Conservation (phyloP, 352 stramenopile species). For the Phytophthora colocasiae region DNA sequence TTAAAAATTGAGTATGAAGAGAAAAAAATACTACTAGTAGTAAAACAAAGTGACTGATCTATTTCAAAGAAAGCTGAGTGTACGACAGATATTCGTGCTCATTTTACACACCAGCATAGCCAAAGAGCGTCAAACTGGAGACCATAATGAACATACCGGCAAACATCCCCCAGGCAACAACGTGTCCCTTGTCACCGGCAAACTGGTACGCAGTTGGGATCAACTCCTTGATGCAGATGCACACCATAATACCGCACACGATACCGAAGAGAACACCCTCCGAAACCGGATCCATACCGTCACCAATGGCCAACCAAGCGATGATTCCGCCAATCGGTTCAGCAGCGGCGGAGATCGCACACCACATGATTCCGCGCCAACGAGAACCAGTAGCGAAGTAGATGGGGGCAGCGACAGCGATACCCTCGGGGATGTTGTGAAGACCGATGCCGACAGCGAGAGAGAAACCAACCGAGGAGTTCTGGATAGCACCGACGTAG, state of each 20-base stretch:
- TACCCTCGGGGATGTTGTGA: slow-evolving; percentile 90
- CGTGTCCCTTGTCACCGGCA: slow-evolving; percentile 70
- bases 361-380: slow-evolving; percentile 94
- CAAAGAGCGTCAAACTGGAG: slow-evolving; percentile 88
- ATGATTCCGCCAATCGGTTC: slow-evolving; percentile 91
- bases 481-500: slow-evolving; percentile 79
- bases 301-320: slow-evolving; percentile 86
- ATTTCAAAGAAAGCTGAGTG: too few species aligned
- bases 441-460: slow-evolving; percentile 94
- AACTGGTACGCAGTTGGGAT: slow-evolving; percentile 92
- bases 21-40: too few species aligned
- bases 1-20: too few species aligned
- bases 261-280: slow-evolving; percentile 93
- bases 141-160: slow-evolving; percentile 91
- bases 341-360: slow-evolving; percentile 84
- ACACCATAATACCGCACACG: slow-evolving; percentile 95
- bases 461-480: slow-evolving; percentile 91
- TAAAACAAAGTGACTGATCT: too few species aligned
- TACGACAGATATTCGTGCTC: too few species aligned
- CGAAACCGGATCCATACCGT: slow-evolving; percentile 62
- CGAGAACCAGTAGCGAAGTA: slow-evolving; percentile 96
- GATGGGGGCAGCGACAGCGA: slow-evolving; percentile 95
- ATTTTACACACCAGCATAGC: slow-evolving; percentile 54
- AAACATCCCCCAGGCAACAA: slow-evolving; percentile 84
- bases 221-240: slow-evolving; percentile 91